phyloP scores from a whole-genome alignment of 1,284 basidiomycete species.

The Puccinia polysora region DNA sequence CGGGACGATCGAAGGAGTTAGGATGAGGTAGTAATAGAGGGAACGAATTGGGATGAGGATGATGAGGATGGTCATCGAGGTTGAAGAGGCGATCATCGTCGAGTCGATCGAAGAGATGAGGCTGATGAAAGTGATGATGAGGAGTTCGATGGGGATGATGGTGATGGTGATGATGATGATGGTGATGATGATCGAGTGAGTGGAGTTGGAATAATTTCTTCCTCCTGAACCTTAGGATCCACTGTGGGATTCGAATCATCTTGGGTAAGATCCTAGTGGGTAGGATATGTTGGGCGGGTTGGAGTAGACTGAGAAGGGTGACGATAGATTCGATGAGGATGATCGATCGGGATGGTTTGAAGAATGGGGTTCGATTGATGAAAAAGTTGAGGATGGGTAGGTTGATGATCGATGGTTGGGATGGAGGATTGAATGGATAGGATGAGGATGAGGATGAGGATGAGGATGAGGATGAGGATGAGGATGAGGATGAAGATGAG shows the following conservation, averaged over 20 bases:
- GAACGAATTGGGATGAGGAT: background rate
- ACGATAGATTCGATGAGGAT: conserved; percentile 24
- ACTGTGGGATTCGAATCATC: background rate
- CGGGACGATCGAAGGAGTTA: background rate
- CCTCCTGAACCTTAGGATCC: background rate
- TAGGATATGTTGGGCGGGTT: conserved; percentile 38
- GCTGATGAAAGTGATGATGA: background rate
- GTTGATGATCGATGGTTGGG: conserved; percentile 23
- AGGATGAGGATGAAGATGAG: background rate
- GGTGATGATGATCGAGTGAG: background rate
- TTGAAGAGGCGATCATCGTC: background rate
- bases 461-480: background rate
- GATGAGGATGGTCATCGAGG: background rate
- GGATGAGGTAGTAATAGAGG: background rate
- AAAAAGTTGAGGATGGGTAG: conserved; percentile 15
- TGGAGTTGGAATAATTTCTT: background rate
- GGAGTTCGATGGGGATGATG: background rate
- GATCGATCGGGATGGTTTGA: conserved; percentile 21
- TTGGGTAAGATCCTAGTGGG: conserved; percentile 35
- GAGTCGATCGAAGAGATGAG: background rate
- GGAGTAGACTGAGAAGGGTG: conserved; percentile 9
- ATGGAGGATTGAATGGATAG: background rate
- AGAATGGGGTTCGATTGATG: conserved; percentile 22
- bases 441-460: background rate
- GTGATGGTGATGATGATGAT: background rate